These are phyloP conservation scores for Aspergillus kassunensis DNA, from an alignment of 495 filamentous ascomycete species.

Conservation along the genomic window DNA sequence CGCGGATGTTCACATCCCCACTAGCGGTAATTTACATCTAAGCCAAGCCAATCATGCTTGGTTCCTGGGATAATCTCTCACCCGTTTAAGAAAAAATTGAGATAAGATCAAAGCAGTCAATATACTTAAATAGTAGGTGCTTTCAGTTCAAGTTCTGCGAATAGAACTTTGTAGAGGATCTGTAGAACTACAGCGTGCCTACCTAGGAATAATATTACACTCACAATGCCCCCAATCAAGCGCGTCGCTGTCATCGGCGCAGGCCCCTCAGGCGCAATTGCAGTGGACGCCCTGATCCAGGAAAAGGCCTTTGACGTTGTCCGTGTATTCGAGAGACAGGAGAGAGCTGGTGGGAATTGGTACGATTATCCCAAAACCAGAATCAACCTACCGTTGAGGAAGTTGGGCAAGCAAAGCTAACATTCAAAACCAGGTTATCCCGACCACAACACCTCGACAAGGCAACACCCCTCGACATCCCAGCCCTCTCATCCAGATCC, in stretches of 20 bases:
- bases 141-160: too few relatives aligned
- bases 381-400: too few relatives aligned
- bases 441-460: constrained; percentile 32
- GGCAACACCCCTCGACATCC: constrained; percentile 33
- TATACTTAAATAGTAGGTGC: too few relatives aligned
- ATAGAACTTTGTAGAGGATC: too few relatives aligned
- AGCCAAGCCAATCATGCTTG: too few relatives aligned
- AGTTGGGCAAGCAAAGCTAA: neutral
- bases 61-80: too few relatives aligned
- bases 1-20: too few relatives aligned
- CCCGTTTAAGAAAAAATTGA: too few relatives aligned
- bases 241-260: constrained; percentile 57
- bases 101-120: too few relatives aligned
- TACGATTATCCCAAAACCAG: too few relatives aligned
- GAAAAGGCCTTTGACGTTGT: constrained; percentile 54
- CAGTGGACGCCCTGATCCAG: constrained; percentile 53
- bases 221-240: constrained; percentile 32
- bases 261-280: constrained; percentile 56
- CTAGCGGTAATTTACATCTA: too few relatives aligned
- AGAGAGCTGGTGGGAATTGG: constrained; percentile 57
- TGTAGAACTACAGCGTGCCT: too few relatives aligned
- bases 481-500: constrained; percentile 37
- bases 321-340: constrained; percentile 57
- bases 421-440: constrained; percentile 35
- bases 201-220: neutral